phyloP scores from a whole-genome alignment of 1,139 yeast genomes.

The Wickerhamomyces sp. region DNA sequence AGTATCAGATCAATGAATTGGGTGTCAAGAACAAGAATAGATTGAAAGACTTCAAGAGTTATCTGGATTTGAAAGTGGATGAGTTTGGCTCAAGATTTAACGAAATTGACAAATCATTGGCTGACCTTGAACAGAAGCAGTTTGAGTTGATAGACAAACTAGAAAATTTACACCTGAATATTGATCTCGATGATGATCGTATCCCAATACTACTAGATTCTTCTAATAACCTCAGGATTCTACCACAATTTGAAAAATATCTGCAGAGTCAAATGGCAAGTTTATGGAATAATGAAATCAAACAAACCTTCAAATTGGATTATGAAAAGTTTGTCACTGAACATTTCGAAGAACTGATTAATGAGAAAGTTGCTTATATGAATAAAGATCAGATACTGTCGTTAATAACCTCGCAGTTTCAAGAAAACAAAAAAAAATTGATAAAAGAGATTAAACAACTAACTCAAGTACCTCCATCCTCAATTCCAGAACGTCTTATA shows the following conservation, averaged over 20 bases:
- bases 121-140: slow-evolving; percentile 4
- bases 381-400: slow-evolving; percentile 18
- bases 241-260: slow-evolving; percentile 21
- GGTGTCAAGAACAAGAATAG: slow-evolving; percentile 17
- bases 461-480: background rate
- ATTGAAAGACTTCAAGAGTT: slow-evolving; percentile 16
- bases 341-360: slow-evolving; percentile 14
- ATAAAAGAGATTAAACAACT: slow-evolving; percentile 19
- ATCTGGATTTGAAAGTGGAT: slow-evolving; percentile 18
- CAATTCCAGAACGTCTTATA: background rate
- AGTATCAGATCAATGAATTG: slow-evolving; percentile 22
- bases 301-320: slow-evolving; percentile 11
- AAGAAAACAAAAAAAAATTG: slow-evolving; percentile 18
- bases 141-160: slow-evolving; percentile 6
- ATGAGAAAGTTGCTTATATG: slow-evolving; percentile 18
- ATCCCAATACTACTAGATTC: slow-evolving; percentile 19
- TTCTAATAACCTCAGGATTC: slow-evolving; percentile 13
- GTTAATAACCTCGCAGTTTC: slow-evolving; percentile 17
- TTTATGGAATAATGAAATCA: slow-evolving; percentile 1
- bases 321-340: slow-evolving; percentile 13
- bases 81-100: slow-evolving; percentile 9
- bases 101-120: slow-evolving; percentile 10
- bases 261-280: slow-evolving; percentile 11
- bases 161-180: slow-evolving; percentile 7
- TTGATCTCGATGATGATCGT: slow-evolving; percentile 6